Percentiles rank a stretch among this genome's conserved stretches.
Evolutionary conservation across 352 stramenopile genomes (phyloP).

Genomic region (Globisporangium cystogenes): DNA sequence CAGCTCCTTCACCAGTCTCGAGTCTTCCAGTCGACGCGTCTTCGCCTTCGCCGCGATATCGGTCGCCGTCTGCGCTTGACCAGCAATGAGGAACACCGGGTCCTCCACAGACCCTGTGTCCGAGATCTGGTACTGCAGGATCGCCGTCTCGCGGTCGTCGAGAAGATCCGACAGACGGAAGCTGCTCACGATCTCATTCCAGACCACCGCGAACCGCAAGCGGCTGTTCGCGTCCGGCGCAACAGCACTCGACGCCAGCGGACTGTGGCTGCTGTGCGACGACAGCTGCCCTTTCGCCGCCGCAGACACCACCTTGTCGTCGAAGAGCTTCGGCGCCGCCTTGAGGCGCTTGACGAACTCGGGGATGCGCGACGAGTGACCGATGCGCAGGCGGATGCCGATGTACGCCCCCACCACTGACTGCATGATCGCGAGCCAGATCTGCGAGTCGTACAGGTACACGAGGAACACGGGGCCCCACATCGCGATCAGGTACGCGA

Average conservation of each 20-base stretch:
- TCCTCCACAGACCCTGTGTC: constrained; percentile 76
- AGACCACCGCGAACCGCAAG: constrained; percentile 82
- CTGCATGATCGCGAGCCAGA: constrained; percentile 83
- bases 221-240: constrained; percentile 71
- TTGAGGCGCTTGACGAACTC: constrained; percentile 71
- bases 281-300: constrained; percentile 59
- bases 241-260: constrained; percentile 44
- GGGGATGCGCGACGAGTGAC: constrained; percentile 68
- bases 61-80: constrained; percentile 58
- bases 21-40: constrained; percentile 50
- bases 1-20: constrained; percentile 58
- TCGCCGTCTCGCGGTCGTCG: constrained; percentile 82
- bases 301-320: constrained; percentile 73
- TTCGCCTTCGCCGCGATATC: constrained; percentile 66
- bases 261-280: constrained; percentile 39
- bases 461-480: constrained; percentile 78
- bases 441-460: constrained; percentile 86
- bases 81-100: constrained; percentile 84
- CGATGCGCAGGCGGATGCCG: constrained; percentile 77
- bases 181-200: constrained; percentile 88
- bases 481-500: constrained; percentile 73
- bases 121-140: constrained; percentile 88
- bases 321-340: constrained; percentile 60
- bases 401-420: constrained; percentile 69
- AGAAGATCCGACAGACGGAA: constrained; percentile 84